phyloP scores from a whole-genome alignment of 2,329 filamentous ascomycete species.

The Bimuria novae-zelandiae region DNA sequence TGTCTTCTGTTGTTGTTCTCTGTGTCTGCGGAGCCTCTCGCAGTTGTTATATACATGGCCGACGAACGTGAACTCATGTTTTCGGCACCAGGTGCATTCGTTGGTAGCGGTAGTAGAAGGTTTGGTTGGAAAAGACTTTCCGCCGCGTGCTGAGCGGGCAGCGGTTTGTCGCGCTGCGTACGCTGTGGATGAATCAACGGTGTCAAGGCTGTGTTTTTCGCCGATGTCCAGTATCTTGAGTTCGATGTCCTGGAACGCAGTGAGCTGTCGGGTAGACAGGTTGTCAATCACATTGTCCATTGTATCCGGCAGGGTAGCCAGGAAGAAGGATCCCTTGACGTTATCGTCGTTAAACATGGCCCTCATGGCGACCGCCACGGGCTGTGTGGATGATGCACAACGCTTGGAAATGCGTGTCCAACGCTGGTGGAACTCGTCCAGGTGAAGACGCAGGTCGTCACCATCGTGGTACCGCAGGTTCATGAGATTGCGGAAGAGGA shows the following conservation, averaged over 20 bases:
- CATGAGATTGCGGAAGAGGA: too few species aligned
- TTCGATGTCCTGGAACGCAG: constrained; percentile 5
- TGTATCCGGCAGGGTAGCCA: constrained; percentile 14
- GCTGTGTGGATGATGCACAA: too few species aligned
- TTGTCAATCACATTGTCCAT: constrained; percentile 17
- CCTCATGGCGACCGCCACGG: too few species aligned
- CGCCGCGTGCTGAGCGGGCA: too few species aligned
- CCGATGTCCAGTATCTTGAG: constrained; percentile 15
- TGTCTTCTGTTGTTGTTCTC: background rate
- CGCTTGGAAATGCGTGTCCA: too few species aligned
- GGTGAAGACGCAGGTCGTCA: too few species aligned
- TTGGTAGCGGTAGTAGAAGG: too few species aligned
- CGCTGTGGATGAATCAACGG: constrained; percentile 3
- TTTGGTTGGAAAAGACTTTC: too few species aligned
- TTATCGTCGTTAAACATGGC: constrained; percentile 16
- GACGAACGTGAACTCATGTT: constrained; percentile 8
- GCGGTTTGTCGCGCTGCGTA: constrained; percentile 4
- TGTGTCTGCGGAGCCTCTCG: constrained; percentile 8
- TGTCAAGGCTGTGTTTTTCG: constrained; percentile 9
- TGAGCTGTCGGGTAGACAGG: constrained; percentile 3
- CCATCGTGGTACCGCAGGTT: too few species aligned
- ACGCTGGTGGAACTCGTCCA: too few species aligned
- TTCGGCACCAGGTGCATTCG: constrained; percentile 12
- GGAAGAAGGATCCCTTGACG: constrained; percentile 18
- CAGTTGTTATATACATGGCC: constrained; percentile 12